A percentile compares a stretch with the other conserved stretches of the same genome.
phyloP scores from a whole-genome alignment of 176 grass and related monocot genomes.

The Pontederia paniculata region DNA sequence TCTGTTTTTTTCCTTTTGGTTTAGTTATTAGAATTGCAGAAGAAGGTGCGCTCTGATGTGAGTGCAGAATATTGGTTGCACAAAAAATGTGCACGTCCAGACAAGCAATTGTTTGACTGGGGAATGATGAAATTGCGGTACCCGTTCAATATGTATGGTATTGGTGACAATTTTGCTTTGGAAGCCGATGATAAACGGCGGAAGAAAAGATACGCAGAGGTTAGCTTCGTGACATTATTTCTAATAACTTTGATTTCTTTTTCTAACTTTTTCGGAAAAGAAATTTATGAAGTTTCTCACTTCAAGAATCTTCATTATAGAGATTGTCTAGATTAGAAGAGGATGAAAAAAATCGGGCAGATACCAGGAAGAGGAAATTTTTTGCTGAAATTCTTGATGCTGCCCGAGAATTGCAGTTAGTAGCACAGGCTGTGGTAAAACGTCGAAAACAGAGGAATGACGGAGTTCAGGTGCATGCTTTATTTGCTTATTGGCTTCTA shows the following conservation, averaged over 20 bases:
- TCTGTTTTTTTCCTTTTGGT: conserved; percentile 6
- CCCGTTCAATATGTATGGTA: conserved; percentile 83
- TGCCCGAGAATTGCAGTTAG: conserved; percentile 77
- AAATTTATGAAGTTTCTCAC: conserved; percentile 7
- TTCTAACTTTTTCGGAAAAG: background rate
- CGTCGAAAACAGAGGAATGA: conserved; percentile 92
- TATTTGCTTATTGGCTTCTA: no score
- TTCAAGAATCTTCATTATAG: conserved; percentile 26
- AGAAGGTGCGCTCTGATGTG: conserved; percentile 72
- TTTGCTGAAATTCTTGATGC: conserved; percentile 96
- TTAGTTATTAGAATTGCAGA: conserved; percentile 82
- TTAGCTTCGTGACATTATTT: conserved; percentile 6
- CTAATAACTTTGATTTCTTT: no score
- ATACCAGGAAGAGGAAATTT: conserved; percentile 89
- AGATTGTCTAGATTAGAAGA: conserved; percentile 87
- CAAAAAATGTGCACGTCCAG: conserved; percentile 72
- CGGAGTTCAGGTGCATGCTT: conserved; percentile 75
- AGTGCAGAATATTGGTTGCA: conserved; percentile 75
- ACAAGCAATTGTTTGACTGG: conserved; percentile 91
- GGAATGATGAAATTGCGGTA: conserved; percentile 84
- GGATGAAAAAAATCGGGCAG: conserved; percentile 81
- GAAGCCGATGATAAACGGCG: conserved; percentile 66
- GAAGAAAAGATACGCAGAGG: conserved; percentile 90
- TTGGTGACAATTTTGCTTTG: conserved; percentile 68
- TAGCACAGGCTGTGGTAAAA: conserved; percentile 52